A percentile compares a stretch with the other conserved stretches of the same genome.
These are phyloP conservation scores for Pulveroboletus sp. DNA, from an alignment of 768 basidiomycete genomes.

Conservation along the genomic window DNA sequence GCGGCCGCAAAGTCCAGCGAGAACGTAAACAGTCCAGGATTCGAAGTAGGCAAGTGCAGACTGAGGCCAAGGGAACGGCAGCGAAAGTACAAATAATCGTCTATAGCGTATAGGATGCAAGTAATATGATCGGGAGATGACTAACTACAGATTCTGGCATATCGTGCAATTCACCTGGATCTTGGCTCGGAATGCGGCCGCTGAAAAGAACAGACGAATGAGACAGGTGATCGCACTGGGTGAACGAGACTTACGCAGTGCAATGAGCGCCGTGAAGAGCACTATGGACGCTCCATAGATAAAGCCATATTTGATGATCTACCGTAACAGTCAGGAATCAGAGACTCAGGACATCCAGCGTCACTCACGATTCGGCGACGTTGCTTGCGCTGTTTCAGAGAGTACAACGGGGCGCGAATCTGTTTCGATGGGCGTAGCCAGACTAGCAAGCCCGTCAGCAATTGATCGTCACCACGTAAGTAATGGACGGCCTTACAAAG, in stretches of 20 bases:
- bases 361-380: constrained; percentile 80
- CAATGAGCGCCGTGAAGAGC: constrained; percentile 72
- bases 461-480: constrained; percentile 5
- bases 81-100: constrained; percentile 26
- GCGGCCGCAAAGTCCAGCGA: constrained; percentile 10
- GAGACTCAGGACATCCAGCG: neutral
- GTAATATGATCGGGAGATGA: constrained; percentile 27
- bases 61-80: neutral
- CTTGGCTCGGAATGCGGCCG: constrained; percentile 54
- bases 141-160: constrained; percentile 61
- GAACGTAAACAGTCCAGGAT: constrained; percentile 9
- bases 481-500: constrained; percentile 51
- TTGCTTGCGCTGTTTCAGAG: constrained; percentile 83
- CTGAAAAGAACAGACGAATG: constrained; percentile 31
- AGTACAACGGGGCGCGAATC: constrained; percentile 88
- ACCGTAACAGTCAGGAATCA: constrained; percentile 9
- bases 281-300: constrained; percentile 67
- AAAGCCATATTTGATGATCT: constrained; percentile 82
- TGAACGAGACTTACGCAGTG: constrained; percentile 57
- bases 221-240: constrained; percentile 6
- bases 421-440: constrained; percentile 95
- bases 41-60: constrained; percentile 1
- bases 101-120: constrained; percentile 28
- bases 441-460: constrained; percentile 45
- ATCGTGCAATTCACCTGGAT: constrained; percentile 61